Base-by-base conservation (phyloP, 2,329 filamentous ascomycete species). In the Fusarium miscanthi region DNA sequence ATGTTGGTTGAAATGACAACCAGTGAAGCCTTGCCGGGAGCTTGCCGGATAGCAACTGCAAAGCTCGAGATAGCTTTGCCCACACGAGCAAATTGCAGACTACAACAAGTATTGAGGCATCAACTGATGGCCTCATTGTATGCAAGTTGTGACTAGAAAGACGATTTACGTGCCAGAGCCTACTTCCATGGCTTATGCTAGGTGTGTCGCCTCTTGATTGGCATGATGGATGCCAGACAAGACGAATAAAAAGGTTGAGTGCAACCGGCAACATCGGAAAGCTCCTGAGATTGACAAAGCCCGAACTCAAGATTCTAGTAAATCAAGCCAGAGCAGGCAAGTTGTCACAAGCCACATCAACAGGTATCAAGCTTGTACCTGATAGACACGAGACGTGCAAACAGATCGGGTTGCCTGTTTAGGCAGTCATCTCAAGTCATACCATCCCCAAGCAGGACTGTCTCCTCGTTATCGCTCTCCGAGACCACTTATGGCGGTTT, bases 201-300 rank as follows among this genome's bases (percentile, higher is more conserved):
- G 69, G 59, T 38, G 65, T 72, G 59, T 66, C 52, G 21, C 21
- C 61, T 51, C 49, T 43, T 74, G 74, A 68, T 75, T 74, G 70
- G 75, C 53, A 61, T 58, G 48, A 35, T 35, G 23, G n/a, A 31
- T 48, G 45, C 58, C 70, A 61, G 54, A 57, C 56, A 59, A 56
- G 51, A 57, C n/a, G 51, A 71, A 65, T 45, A 38, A 31, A 51
- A 61, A 19, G 21, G 23, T 46, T 42, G 33, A 59, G 54, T 38
- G 33, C 35, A 19, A 3, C n/a, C 41, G 62, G 46, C 30, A 45
- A 14, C 46, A 35, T 7, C 46, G 52, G 60, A 59, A 45, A 38
- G 59, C 45, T 45, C 38, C 31, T 31, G 46, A 45, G 46, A 46
- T 33, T n/a, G 43, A 31, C 57, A 38, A 40, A 49, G 14, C 38